Conservation (phyloP, 2,329 filamentous ascomycete genomes). For the Fusarium clavum region DNA sequence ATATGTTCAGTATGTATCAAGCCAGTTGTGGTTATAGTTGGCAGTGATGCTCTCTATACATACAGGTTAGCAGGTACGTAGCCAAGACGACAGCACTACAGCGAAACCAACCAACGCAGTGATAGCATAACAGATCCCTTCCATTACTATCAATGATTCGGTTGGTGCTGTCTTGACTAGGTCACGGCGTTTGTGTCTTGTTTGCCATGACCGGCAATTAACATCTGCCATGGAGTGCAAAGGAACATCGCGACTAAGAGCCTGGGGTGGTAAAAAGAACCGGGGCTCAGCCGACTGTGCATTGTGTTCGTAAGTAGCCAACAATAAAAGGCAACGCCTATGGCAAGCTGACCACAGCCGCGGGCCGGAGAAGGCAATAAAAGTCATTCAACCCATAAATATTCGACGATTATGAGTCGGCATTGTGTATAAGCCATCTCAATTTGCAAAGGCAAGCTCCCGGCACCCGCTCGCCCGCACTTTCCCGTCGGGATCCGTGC, state of each 20-base stretch:
- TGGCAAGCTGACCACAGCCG: neutral
- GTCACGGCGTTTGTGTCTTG: slow-evolving; percentile 11
- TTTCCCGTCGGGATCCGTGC: slow-evolving; percentile 45
- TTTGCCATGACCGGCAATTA: slow-evolving; percentile 4
- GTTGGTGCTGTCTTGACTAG: slow-evolving; percentile 14
- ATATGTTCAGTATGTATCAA: neutral
- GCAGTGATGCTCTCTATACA: slow-evolving; percentile 10
- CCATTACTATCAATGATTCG: slow-evolving; percentile 2
- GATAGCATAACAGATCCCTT: neutral
- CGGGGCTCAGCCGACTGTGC: neutral
- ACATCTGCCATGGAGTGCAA: neutral
- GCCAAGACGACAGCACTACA: slow-evolving; percentile 17
- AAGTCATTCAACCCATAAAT: neutral
- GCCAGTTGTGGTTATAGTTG: neutral
- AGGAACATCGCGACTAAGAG: neutral
- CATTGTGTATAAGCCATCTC: neutral
- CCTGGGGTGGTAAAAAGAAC: neutral
- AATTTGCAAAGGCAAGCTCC: slow-evolving; percentile 15
- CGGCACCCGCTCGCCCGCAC: slow-evolving; percentile 46
- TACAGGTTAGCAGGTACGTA: slow-evolving; percentile 36
- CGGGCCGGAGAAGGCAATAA: neutral
- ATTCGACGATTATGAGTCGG: neutral
- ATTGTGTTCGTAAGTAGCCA: neutral
- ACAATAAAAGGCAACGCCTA: neutral
- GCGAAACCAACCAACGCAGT: neutral